Evolutionary conservation across 768 basidiomycete species (phyloP), one percentile per base, ranked within the genome.

Genomic region (Suillus tomentosus): DNA sequence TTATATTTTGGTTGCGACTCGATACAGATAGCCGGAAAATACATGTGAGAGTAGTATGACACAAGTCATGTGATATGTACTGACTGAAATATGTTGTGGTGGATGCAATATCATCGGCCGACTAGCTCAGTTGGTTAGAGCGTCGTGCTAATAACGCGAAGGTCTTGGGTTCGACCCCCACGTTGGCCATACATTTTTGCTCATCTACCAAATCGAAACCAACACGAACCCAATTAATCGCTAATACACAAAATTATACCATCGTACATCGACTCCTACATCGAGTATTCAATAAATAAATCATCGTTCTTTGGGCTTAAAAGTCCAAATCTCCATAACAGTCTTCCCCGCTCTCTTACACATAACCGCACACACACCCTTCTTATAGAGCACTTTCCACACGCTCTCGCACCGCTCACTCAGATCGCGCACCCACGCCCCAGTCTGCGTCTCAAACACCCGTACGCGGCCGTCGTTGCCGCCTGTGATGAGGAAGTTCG

Each of bases 391-490:
- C 48, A 94, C 90, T 78, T 94, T 88, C 96, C 95, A 98, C 60
- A 95, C 88, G 63, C 84, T 86, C 73, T 96, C 94, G 65, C 89
- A 89, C 27, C 83, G 84, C 64, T 89, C 88, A 55, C 83, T 88
- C 71, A 96, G 72, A 70, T 95, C 94, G 62, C 95, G 80, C 67
- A 96, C 85, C 72, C 85, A 82, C 10, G 17, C 48, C 27, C 92
- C 93, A 17, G 85, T 88, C 64, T 78, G 76, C 11, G 81, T 85
- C 75, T 87, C 90, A 76, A 83, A 95, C 71, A 95, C 72, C 68
- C 87, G 77, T 65, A 91, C 94, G 4, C 91, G 82, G 8, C 95
- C 94, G 68, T 95, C 94, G 69, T 92, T 94, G 45, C 94, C 94
- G 22, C 89, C 87, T 0, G 90, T 92, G 51, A 96, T 87, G 66